phyloP scores from a whole-genome alignment of 192 early-diverging fungal species.

The Umbelopsis vinacea region DNA sequence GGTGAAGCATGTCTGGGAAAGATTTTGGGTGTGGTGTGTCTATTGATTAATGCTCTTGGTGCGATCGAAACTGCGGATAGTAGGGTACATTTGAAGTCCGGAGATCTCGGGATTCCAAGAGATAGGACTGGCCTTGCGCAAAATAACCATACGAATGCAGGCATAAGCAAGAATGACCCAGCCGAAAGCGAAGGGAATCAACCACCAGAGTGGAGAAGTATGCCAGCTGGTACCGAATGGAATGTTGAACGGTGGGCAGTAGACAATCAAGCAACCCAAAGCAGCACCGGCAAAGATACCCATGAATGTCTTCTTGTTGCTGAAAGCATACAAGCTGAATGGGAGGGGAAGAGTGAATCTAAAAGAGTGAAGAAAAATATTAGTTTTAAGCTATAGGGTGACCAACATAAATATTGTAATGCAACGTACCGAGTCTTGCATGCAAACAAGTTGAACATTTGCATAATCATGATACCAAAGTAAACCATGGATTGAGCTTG shows the following conservation, averaged over 20 bases:
- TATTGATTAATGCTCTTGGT: conserved; percentile 21
- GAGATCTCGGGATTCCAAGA: conserved; percentile 74
- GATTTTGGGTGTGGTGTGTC: not conserved
- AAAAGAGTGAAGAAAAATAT: not conserved
- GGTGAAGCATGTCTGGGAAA: not conserved
- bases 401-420: not conserved
- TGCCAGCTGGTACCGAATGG: conserved; percentile 74
- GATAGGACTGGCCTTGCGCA: conserved; percentile 67
- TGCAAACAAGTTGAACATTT: conserved; percentile 95
- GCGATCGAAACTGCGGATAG: conserved; percentile 47
- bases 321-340: conserved; percentile 81
- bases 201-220: conserved; percentile 73
- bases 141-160: conserved; percentile 63
- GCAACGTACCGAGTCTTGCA: conserved; percentile 70
- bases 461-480: conserved; percentile 80
- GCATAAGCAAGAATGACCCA: conserved; percentile 77
- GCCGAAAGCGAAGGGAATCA: conserved; percentile 88
- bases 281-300: conserved; percentile 69
- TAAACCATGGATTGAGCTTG: conserved; percentile 83
- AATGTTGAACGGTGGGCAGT: conserved; percentile 78
- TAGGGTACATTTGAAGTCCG: conserved; percentile 88
- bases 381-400: not conserved
- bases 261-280: conserved; percentile 79
- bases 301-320: conserved; percentile 73
- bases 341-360: conserved; percentile 61